A percentile compares a stretch with the other conserved stretches of the same genome.
phyloP scores from a whole-genome alignment of 495 filamentous ascomycete species.

The Articulospora tetracladia region DNA sequence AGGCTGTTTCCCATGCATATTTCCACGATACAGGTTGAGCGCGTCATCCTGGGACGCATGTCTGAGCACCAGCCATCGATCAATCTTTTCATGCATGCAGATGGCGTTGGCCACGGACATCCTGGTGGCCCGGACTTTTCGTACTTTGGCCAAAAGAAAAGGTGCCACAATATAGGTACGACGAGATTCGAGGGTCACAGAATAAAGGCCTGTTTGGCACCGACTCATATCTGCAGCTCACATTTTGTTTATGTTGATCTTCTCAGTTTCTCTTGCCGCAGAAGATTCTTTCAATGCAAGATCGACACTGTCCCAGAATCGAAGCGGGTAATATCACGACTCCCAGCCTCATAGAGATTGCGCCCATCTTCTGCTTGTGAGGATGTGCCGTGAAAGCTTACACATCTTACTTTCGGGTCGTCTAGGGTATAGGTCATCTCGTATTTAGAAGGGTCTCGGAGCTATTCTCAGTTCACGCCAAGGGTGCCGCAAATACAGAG shows the following conservation, averaged over 20 bases:
- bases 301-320: no score
- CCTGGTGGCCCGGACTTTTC: not conserved
- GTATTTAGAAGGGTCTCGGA: not conserved
- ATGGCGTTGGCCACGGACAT: slow-evolving; percentile 5
- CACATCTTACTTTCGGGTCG: not conserved
- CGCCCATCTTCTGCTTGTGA: not conserved
- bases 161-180: not conserved
- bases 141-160: not conserved
- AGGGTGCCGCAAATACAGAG: not conserved
- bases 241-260: not conserved
- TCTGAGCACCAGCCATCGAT: slow-evolving; percentile 2
- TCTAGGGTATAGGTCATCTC: not conserved
- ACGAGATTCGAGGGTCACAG: slow-evolving; percentile 15
- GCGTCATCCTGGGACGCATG: slow-evolving; percentile 12
- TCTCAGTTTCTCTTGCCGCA: not conserved
- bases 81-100: slow-evolving; percentile 15
- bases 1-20: slow-evolving; percentile 1
- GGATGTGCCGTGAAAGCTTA: not conserved
- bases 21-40: not conserved
- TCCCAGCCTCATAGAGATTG: not conserved
- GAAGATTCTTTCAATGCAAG: not conserved
- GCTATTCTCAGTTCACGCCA: not conserved
- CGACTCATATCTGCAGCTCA: not conserved
- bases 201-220: not conserved
- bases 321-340: no score